Base-by-base conservation (phyloP, 1,284 basidiomycete species). In the Cutaneotrichosporon daszewskae region DNA sequence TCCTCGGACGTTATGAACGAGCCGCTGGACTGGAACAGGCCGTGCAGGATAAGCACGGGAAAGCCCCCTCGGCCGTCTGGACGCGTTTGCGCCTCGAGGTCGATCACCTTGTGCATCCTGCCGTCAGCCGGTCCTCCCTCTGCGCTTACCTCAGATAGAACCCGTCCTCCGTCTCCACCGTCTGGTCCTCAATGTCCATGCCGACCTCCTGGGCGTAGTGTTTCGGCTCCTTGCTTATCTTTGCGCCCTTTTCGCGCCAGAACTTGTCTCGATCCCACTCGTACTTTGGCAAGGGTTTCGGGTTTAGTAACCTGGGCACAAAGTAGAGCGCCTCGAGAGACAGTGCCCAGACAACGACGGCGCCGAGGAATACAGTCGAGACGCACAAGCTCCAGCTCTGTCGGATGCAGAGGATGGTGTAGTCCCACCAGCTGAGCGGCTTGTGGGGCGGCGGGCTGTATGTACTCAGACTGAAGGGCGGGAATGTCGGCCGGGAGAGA, bases 1-100 rank as follows among this genome's bases (percentile, higher is more conserved):
- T 81, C 79, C 55, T 81, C 79, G 13, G 76, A 77, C 0, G 79
- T 81, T 49, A 81, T 74, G 58, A 81, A 81, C 32, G 74, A 76
- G 5, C 79, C 79, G n/a, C 75, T 76, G 4, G 74, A 76, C 64
- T 81, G 79, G 64, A 81, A 81, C 5, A 81, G 68, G 26, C 79
- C 79, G 66, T 81, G 79, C 51, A 79, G 72, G 52, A 81, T 75
- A 11, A 81, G 65, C n/a, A 80, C 74, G 1, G 79, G 79, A 64
- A 75, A 80, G 1, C 77, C 77, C 18, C 74, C 74, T 50, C 69
- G 60, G 0, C 76, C 75, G 51, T 76, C 73, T 5, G 67, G 49
- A 27, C 68, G 66, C 17, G 60, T 60, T 46, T 66, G 60, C 5
- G 74, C 67, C 34, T 72, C 54, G 14, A 75, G 75, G 51, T 76